Evolutionary conservation across 75 land plant genomes (phyloP).

Genomic region (Azolla pinnata): DNA sequence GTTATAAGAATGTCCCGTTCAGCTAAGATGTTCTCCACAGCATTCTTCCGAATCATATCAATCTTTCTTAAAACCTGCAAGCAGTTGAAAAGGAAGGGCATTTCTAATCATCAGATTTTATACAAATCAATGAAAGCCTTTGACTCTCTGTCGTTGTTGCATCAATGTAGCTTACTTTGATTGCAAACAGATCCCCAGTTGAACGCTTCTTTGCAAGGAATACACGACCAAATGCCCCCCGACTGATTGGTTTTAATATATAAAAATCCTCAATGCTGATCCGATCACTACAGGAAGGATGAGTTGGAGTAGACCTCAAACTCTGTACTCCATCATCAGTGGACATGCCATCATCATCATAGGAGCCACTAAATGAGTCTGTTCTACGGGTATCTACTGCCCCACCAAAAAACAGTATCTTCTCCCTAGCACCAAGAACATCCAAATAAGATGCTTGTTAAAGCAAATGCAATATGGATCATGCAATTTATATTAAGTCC

Average conservation of each 20-base stretch:
- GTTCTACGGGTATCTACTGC: conserved; percentile 49
- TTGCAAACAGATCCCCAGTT: conserved; percentile 98
- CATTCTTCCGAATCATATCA: conserved; percentile 86
- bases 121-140: too few species aligned
- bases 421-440: too few species aligned
- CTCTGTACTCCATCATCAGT: conserved; percentile 88
- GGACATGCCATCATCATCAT: conserved; percentile 77
- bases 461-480: too few species aligned
- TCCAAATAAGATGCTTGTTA: too few species aligned
- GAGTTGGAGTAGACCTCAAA: conserved; percentile 70
- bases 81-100: too few species aligned
- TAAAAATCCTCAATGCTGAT: conserved; percentile 97
- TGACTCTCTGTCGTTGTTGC: too few species aligned
- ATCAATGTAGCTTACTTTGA: conserved; percentile 73
- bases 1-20: conserved; percentile 76
- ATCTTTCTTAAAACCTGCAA: conserved; percentile 64
- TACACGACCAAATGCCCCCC: conserved; percentile 99
- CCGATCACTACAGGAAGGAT: conserved; percentile 59
- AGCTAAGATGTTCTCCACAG: conserved; percentile 76
- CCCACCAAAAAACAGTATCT: conserved; percentile 65
- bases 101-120: background rate
- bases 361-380: conserved; percentile 48
- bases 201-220: conserved; percentile 91
- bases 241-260: conserved; percentile 92
- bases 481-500: too few species aligned